Conservation (phyloP, 1,139 yeast genomes). For the Spencermartinsiella ligniputridi region DNA sequence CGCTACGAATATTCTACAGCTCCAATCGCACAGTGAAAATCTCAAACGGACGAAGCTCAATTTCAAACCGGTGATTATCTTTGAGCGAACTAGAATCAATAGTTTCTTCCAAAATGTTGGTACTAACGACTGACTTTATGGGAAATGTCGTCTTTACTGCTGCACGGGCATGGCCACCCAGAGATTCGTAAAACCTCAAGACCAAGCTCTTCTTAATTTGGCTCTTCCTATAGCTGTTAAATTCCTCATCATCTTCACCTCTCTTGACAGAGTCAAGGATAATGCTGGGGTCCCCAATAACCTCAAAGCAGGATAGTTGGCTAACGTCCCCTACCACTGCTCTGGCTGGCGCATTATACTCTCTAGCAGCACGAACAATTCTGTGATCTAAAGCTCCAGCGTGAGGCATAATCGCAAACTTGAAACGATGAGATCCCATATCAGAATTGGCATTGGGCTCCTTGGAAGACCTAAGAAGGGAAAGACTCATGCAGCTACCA, state of each 20-base stretch:
- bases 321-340: slow-evolving; percentile 13
- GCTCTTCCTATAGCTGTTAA: slow-evolving; percentile 35
- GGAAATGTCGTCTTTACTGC: slow-evolving; percentile 36
- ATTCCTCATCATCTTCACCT: slow-evolving; percentile 71
- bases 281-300: slow-evolving; percentile 49
- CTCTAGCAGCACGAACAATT: slow-evolving; percentile 70
- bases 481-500: slow-evolving; percentile 78
- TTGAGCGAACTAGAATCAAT: slow-evolving; percentile 34
- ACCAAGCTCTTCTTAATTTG: slow-evolving; percentile 45
- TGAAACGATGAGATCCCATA: slow-evolving; percentile 78
- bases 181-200: slow-evolving; percentile 71
- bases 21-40: slow-evolving; percentile 30
- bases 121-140: slow-evolving; percentile 42
- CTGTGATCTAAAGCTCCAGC: slow-evolving; percentile 53
- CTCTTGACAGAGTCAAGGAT: slow-evolving; percentile 76
- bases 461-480: slow-evolving; percentile 75
- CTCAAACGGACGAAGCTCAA: slow-evolving; percentile 64
- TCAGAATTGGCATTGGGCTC: slow-evolving; percentile 88
- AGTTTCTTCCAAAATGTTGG: slow-evolving; percentile 67
- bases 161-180: slow-evolving; percentile 68
- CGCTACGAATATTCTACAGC: too few species aligned
- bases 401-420: slow-evolving; percentile 81
- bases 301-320: slow-evolving; percentile 21
- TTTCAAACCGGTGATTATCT: slow-evolving; percentile 20
- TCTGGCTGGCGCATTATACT: slow-evolving; percentile 58